Base-by-base conservation (phyloP, 2,329 filamentous ascomycete species). In the Raffaelea ambrosiae region DNA sequence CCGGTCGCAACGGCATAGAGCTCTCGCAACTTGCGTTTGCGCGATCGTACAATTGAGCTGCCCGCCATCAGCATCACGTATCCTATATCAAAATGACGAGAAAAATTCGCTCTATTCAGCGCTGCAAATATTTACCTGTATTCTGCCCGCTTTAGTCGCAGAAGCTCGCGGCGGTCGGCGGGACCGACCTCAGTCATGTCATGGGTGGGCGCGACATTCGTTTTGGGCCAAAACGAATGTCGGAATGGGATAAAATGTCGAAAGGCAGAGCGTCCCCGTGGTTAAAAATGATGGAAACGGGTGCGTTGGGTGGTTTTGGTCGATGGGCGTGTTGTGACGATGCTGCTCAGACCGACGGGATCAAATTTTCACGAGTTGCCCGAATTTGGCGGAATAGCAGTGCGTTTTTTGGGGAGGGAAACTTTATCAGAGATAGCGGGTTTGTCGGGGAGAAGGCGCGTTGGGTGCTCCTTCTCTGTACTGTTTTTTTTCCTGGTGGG, bases 11-110 rank as follows among this genome's bases (percentile, higher is more conserved):
- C 79, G 59, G 78, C 76, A 73, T 86, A 95, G 60, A 95, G 78
- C 72, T 93, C 86, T 66, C 84, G 84, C 65, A 95, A 77, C 76
- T 94, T 94, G 68, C 88, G 83, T 79, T 94, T 93, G 69, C 87
- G 85, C 76, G 86, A 88, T 68, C 76, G 77, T 74, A 86, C 79
- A 77, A 84, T 83, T 77, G 77, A 74, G 70, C 81, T 85, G 63
- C 51, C 57, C 53, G 53, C 21, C 38, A 62, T 78, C 54, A 79
- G 66, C 60, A 73, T 49, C 50, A 51, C 60, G 45, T 68, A 70
- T 67, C 59, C 58, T 48, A 62, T 55, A 76, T 69, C 63, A 57
- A 66, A 64, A 57, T 61, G 57, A 72, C 73, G 70, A 70, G 67
- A 71, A 70, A 69, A 72, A 63, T 62, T 57, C 55, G 67, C 68